Percentiles rank a stretch among this genome's conserved stretches.
phyloP scores from a whole-genome alignment of 2,329 filamentous ascomycete genomes.

The Parasarocladium wereldwijsianum region DNA sequence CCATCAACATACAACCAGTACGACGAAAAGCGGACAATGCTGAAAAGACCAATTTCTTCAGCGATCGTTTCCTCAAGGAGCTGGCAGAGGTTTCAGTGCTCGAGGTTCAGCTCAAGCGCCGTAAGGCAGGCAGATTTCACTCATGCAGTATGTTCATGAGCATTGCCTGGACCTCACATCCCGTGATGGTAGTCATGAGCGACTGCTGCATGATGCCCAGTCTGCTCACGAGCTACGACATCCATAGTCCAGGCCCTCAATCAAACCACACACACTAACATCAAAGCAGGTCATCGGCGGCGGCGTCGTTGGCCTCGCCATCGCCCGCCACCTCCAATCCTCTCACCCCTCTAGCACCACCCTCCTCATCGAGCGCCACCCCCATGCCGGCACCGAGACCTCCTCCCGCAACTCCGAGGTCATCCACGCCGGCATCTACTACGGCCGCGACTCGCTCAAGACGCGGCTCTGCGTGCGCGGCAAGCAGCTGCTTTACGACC shows the following conservation, averaged over 20 bases:
- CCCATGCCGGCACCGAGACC: constrained; percentile 66
- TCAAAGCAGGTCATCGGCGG: constrained; percentile 36
- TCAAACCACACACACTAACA: constrained; percentile 5
- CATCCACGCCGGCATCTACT: constrained; percentile 92
- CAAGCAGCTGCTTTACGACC: constrained; percentile 60
- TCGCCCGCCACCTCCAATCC: constrained; percentile 61
- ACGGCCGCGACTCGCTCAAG: constrained; percentile 63
- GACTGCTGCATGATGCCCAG: too few species aligned
- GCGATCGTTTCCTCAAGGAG: background rate
- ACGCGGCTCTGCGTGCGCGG: constrained; percentile 70
- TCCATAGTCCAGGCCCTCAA: too few species aligned
- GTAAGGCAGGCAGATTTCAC: constrained; percentile 25
- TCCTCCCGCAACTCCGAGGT: constrained; percentile 89
- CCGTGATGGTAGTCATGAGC: background rate
- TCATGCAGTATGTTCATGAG: constrained; percentile 25
- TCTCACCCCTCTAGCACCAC: constrained; percentile 47
- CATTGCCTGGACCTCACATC: background rate
- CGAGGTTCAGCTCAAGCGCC: constrained; percentile 21
- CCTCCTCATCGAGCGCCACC: constrained; percentile 69
- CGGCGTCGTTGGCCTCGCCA: constrained; percentile 63
- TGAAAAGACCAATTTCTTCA: constrained; percentile 3
- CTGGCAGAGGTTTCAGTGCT: constrained; percentile 6
- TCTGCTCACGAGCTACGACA: too few species aligned
- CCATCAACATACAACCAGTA: too few species aligned
- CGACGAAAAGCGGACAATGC: too few species aligned